These are phyloP conservation scores for Coprinopsis marcescibilis DNA, from an alignment of 768 basidiomycete genomes.

Conservation along the genomic window DNA sequence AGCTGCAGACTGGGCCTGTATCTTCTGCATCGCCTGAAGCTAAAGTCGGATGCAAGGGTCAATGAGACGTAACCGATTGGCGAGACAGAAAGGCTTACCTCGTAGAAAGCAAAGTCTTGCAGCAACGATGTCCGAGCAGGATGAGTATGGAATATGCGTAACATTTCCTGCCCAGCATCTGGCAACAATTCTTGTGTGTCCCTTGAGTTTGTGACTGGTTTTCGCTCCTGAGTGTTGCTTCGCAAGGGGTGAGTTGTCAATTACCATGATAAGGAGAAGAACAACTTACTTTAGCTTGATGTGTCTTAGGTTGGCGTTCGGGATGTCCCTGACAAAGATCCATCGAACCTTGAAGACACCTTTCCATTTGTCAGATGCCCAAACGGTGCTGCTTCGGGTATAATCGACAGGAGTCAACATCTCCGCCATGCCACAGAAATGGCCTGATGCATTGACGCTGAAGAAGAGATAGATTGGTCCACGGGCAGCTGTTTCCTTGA, in stretches of 20 bases:
- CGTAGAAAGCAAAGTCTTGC: constrained; percentile 91
- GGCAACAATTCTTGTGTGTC: constrained; percentile 96
- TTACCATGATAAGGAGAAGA: constrained; percentile 1
- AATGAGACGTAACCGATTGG: neutral
- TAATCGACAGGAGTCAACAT: constrained; percentile 98
- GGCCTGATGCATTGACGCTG: constrained; percentile 95
- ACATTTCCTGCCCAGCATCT: constrained; percentile 95
- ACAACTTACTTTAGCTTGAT: constrained; percentile 73
- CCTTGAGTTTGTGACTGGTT: constrained; percentile 96
- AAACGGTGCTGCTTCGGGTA: constrained; percentile 89
- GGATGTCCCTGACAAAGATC: constrained; percentile 96
- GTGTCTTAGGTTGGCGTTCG: constrained; percentile 82
- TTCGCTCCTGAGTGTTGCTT: constrained; percentile 96
- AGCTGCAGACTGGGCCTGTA: constrained; percentile 29
- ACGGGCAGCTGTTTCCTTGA: constrained; percentile 87
- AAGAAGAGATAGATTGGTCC: constrained; percentile 98
- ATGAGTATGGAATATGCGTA: constrained; percentile 91
- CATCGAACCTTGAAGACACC: constrained; percentile 98
- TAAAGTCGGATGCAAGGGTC: constrained; percentile 21
- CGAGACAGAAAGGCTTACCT: constrained; percentile 43
- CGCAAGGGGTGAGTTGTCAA: constrained; percentile 13
- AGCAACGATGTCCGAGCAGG: constrained; percentile 89
- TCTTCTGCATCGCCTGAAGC: constrained; percentile 85
- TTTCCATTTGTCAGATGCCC: constrained; percentile 99
- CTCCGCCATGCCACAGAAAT: constrained; percentile 98